Percentiles rank a stretch among this genome's conserved stretches.
These are phyloP conservation scores for Umbilicaria muhlenbergii DNA, from an alignment of 495 filamentous ascomycete species.

Conservation along the genomic window DNA sequence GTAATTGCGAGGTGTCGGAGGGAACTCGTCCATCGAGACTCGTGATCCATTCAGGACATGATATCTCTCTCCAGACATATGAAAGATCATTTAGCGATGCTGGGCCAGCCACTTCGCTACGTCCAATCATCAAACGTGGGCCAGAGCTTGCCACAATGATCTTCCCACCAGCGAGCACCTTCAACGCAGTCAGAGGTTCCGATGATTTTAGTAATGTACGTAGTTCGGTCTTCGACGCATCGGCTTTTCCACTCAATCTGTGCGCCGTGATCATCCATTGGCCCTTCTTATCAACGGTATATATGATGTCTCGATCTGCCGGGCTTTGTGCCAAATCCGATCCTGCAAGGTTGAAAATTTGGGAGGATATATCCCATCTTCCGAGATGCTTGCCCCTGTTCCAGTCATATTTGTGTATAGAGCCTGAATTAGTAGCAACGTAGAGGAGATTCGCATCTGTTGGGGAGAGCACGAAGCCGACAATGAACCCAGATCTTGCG, in stretches of 20 bases:
- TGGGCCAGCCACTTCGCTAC: not conserved
- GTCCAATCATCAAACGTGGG: constrained; percentile 9
- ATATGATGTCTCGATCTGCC: constrained; percentile 3
- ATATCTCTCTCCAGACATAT: constrained; percentile 37
- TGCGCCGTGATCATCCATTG: constrained; percentile 12
- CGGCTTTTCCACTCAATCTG: constrained; percentile 2
- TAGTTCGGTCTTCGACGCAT: constrained; percentile 7
- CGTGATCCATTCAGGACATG: constrained; percentile 36
- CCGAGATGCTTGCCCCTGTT: constrained; percentile 33
- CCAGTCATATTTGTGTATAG: constrained; percentile 66
- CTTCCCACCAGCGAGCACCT: constrained; percentile 23
- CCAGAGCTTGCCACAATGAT: constrained; percentile 19
- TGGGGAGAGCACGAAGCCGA: constrained; percentile 44
- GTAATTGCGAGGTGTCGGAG: not conserved
- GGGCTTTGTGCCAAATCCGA: not conserved
- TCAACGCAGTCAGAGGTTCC: constrained; percentile 13
- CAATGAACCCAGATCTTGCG: constrained; percentile 21
- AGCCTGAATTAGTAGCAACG: constrained; percentile 50
- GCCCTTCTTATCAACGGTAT: constrained; percentile 8
- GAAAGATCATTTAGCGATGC: constrained; percentile 14
- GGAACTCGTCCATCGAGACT: constrained; percentile 39
- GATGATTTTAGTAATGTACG: constrained; percentile 8
- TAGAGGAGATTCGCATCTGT: constrained; percentile 43
- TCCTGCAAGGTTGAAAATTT: constrained; percentile 1
- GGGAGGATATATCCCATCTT: constrained; percentile 20